Base-by-base conservation (phyloP, 495 filamentous ascomycete species). In the Xylaria telfairii region DNA sequence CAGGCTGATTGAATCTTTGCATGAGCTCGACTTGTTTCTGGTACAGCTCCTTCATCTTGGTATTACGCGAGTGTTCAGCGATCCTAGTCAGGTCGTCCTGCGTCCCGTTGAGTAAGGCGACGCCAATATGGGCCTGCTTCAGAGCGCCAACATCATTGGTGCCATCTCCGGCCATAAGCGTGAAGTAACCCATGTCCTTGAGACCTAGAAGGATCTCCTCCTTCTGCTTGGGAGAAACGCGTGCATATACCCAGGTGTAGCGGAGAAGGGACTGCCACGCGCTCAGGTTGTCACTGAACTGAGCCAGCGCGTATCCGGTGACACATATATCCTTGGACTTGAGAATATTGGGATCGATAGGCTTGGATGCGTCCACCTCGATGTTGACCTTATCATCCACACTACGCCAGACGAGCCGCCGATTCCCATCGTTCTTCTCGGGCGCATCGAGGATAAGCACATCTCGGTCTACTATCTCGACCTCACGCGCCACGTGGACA, bases 81-180 rank as follows among this genome's bases (percentile, higher is more conserved):
- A 99, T 99, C 75, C 90, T 92, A 57, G 91, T 91, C 47, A 99
- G 86, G 78, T 97, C 96, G 3, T 97, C 91, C 76, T 90, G 90
- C 2, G 96, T 95, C 39, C 96, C 96, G 78, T 99, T 99, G 69
- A 99, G 87, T 44, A 99, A 90, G 15, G 96, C 96, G 73, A 98
- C 93, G 77, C 96, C 96, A 67, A 99, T 92, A 75, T 99, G 96
- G 30, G 96, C 96, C 84, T 99, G 96, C 86, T 99, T 99, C 77
- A 99, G 83, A 41, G 96, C 96, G 51, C 96, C 96, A 62, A 99
- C 96, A 78, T 99, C 96, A 77, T 99, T 99, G 61, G 96, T 99
- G 71, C 96, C 96, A 76, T 99, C 96, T 77, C 96, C 96, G 72
- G 95, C 97, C 96, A 99, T 99, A 75, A 98, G 87, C 19, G 96